These are phyloP conservation scores for Myrica gale DNA, from an alignment of 306 rosid genomes.

Conservation along the genomic window DNA sequence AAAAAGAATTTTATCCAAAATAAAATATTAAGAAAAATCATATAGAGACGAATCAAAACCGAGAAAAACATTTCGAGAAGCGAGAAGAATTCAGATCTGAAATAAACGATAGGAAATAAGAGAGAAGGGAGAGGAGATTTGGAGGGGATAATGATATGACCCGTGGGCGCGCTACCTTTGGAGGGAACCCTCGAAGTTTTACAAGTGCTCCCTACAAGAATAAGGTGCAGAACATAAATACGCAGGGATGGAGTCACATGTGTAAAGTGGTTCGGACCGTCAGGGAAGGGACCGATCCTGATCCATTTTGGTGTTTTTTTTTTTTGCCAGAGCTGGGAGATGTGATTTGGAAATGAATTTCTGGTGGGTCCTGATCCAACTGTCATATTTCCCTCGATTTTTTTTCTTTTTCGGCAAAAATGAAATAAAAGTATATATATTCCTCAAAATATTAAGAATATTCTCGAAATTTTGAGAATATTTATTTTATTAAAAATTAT, in stretches of 20 bases:
- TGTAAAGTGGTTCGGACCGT: background rate
- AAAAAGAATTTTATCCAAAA: background rate
- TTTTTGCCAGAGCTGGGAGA: too few relatives aligned
- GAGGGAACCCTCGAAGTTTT: constrained; percentile 18
- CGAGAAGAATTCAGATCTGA: constrained; percentile 21
- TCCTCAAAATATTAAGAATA: too few relatives aligned
- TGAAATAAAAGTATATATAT: too few relatives aligned
- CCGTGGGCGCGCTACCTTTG: constrained; percentile 3
- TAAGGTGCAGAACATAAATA: background rate
- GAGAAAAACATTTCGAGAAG: too few relatives aligned
- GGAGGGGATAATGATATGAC: background rate
- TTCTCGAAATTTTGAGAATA: too few relatives aligned
- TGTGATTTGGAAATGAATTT: too few relatives aligned
- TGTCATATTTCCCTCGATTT: too few relatives aligned
- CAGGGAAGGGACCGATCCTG: background rate
- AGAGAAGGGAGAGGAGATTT: background rate
- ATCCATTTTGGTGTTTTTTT: background rate
- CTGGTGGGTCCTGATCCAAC: too few relatives aligned
- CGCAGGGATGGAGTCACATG: background rate
- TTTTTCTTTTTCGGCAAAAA: too few relatives aligned
- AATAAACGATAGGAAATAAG: constrained; percentile 8
- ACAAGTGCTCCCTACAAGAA: background rate
- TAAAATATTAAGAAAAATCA: background rate
- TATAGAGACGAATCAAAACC: too few relatives aligned
- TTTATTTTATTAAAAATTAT: too few relatives aligned